A percentile compares a stretch with the other conserved stretches of the same genome.
These are phyloP conservation scores for Emericellopsis atlantica DNA, from an alignment of 2,329 filamentous ascomycete genomes.

Conservation along the genomic window DNA sequence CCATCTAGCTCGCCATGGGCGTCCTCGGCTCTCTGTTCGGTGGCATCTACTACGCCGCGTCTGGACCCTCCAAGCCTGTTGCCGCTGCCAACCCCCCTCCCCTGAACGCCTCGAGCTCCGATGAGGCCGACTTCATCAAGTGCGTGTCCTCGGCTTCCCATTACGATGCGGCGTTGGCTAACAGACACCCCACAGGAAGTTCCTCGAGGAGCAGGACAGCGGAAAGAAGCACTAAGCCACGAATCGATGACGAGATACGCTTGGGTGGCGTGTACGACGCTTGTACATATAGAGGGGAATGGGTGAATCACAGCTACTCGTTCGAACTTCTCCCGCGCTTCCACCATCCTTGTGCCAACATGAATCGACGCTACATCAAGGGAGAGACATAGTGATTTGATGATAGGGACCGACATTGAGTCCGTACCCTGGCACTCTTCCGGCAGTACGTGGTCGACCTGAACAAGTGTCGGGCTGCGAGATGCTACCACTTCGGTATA, in stretches of 20 bases:
- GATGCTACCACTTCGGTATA: no score
- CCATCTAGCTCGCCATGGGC: conserved; percentile 40
- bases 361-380: no score
- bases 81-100: conserved; percentile 36
- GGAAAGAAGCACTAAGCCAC: conserved; percentile 25
- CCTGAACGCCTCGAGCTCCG: conserved; percentile 48
- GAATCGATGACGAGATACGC: conserved; percentile 5
- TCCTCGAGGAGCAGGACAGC: conserved; percentile 19
- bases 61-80: conserved; percentile 29
- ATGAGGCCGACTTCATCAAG: conserved; percentile 56
- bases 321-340: not conserved
- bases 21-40: conserved; percentile 38
- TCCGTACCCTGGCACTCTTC: no score
- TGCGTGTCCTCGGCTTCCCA: conserved; percentile 23
- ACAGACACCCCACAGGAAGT: conserved; percentile 16
- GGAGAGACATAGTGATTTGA: no score
- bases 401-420: no score
- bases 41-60: conserved; percentile 28
- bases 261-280: conserved; percentile 12
- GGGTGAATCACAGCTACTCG: no score
- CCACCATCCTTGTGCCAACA: no score
- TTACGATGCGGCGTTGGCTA: not conserved
- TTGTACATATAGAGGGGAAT: conserved; percentile 20
- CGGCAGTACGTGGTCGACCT: no score
- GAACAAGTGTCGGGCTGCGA: no score